These are phyloP conservation scores for Aspergillus mulundensis DNA, from an alignment of 495 filamentous ascomycete genomes.

Conservation along the genomic window DNA sequence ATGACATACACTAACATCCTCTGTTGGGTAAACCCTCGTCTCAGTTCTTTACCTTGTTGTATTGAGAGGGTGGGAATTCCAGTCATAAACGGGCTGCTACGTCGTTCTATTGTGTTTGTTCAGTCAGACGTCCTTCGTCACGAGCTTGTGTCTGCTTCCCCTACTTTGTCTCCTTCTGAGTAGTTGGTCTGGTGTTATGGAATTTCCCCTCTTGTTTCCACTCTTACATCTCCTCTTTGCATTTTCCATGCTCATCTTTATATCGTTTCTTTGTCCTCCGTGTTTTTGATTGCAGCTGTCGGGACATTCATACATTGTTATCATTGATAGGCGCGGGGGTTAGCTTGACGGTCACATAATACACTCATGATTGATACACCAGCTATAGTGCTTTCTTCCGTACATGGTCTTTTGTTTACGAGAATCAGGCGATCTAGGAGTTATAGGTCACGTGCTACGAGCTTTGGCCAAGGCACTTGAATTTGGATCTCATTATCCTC, in stretches of 20 bases:
- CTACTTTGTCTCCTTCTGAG: slow-evolving; percentile 6
- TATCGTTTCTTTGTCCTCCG: slow-evolving; percentile 5
- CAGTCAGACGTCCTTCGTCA: slow-evolving; percentile 10
- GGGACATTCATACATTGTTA: slow-evolving; percentile 14
- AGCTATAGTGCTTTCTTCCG: background rate
- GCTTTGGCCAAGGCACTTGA: background rate
- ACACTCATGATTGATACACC: background rate
- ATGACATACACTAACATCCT: slow-evolving; percentile 25
- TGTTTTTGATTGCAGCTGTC: slow-evolving; percentile 14
- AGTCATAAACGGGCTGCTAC: slow-evolving; percentile 10
- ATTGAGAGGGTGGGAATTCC: slow-evolving; percentile 14
- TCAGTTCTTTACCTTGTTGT: slow-evolving; percentile 20
- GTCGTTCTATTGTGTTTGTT: slow-evolving; percentile 11
- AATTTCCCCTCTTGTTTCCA: slow-evolving; percentile 16
- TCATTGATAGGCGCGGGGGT: slow-evolving; percentile 17
- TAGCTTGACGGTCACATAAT: slow-evolving; percentile 13
- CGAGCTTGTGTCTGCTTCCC: slow-evolving; percentile 2
- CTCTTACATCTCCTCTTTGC: slow-evolving; percentile 3
- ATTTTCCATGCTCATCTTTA: slow-evolving; percentile 2
- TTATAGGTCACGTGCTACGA: slow-evolving; percentile 11
- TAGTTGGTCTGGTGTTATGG: slow-evolving; percentile 21
- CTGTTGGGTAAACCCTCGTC: slow-evolving; percentile 17
- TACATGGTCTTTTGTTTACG: background rate
- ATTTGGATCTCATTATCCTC: background rate
- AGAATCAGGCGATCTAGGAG: background rate